Base-by-base conservation (phyloP, 2,329 filamentous ascomycete genomes). In the Dothistroma septosporum region DNA sequence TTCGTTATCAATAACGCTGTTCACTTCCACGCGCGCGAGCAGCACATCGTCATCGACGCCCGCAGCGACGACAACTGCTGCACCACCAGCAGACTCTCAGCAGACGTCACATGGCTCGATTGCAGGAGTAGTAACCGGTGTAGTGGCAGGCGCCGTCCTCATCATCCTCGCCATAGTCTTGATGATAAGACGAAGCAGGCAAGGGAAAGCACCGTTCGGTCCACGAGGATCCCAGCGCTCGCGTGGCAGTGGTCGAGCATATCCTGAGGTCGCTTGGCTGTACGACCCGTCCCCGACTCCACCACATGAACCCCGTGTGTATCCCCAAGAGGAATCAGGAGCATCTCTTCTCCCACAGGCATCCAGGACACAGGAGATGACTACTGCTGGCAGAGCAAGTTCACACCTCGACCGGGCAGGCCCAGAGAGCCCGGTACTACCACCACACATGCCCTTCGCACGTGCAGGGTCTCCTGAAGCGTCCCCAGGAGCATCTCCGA, bases 211-310 rank as follows among this genome's bases (percentile, higher is more conserved):
- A 32, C 41, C 55, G 21, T 59, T 63, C 56, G 61, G 62, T 31
- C 54, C 48, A 37, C 41, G 47, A 9, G n/a, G 19, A 16, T 65
- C 64, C 9, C 53, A 58, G 44, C 53, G 55, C 49, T 61, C 65
- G 6, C 35, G 24, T n/a, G 44, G 28, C 19, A 57, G 55, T 33
- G 48, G 46, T 12, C 57, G 56, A 37, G 57, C 55, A 32, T 69
- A 69, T 31, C 67, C 67, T 1, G 63, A 69, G 57, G 58, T 64
- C 55, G 67, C 67, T 22, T 69, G 64, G 64, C 60, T 69, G 4
- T 69, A 69, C 59, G 67, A 69, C 28, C 66, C 67, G 16, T 32
- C 63, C 4, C 61, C 62, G 14, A 63, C 65, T n/a, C 67, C 65
- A 4, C 65, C 63, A 8, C 50, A 59, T n/a, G 52, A 57, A 21